Percentiles rank a stretch among this genome's conserved stretches.
These are phyloP conservation scores for Raffaelea albimanens DNA, from an alignment of 2,329 filamentous ascomycete genomes.

Conservation along the genomic window DNA sequence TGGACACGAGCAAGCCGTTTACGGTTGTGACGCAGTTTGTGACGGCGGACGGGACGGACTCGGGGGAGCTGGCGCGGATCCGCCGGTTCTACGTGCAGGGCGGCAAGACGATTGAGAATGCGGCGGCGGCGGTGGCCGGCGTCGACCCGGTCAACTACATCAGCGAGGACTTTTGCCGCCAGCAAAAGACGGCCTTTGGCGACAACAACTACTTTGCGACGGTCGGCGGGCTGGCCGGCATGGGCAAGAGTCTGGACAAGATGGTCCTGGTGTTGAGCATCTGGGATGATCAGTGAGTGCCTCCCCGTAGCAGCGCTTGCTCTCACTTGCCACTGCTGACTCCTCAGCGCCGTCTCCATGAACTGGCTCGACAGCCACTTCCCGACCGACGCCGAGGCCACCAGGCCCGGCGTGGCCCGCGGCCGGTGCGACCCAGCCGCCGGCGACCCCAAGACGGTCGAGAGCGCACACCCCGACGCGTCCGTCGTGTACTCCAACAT, in stretches of 20 bases:
- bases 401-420: constrained; percentile 32
- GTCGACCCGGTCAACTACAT: constrained; percentile 27
- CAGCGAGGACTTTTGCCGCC: constrained; percentile 44
- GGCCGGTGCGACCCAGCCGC: constrained; percentile 36
- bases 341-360: constrained; percentile 12
- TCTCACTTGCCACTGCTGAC: constrained; percentile 24
- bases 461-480: constrained; percentile 28
- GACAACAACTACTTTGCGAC: constrained; percentile 40
- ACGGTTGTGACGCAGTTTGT: constrained; percentile 56
- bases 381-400: constrained; percentile 29
- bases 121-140: constrained; percentile 24
- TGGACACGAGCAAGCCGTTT: constrained; percentile 48
- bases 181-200: constrained; percentile 42
- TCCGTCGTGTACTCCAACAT: constrained; percentile 40
- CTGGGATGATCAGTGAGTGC: constrained; percentile 39
- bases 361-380: constrained; percentile 52
- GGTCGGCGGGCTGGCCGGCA: constrained; percentile 42
- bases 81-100: constrained; percentile 53
- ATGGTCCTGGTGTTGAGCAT: constrained; percentile 57
- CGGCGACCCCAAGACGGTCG: constrained; percentile 34
- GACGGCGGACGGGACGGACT: constrained; percentile 22
- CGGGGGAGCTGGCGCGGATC: constrained; percentile 40
- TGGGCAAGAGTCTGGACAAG: constrained; percentile 43
- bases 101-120: constrained; percentile 40
- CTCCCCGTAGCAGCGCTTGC: too few species aligned